Conservation (phyloP, 2,329 filamentous ascomycete genomes). For the Apiospora sp. region DNA sequence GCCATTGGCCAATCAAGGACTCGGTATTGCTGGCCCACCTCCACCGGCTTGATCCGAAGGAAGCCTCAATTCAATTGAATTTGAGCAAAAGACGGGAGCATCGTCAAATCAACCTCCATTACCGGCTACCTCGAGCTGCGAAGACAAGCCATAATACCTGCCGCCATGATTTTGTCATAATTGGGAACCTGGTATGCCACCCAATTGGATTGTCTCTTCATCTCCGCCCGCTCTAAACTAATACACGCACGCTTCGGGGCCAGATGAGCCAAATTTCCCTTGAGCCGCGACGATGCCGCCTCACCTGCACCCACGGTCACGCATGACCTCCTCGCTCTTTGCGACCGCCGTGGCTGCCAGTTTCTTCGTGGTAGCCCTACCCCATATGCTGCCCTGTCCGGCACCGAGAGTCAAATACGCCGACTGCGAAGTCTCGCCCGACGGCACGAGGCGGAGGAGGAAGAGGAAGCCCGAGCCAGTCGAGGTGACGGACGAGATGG, state of each 20-base stretch:
- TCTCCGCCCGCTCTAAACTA: neutral
- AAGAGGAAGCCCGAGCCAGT: slow-evolving; percentile 50
- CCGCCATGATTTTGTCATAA: slow-evolving; percentile 20
- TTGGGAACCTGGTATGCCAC: slow-evolving; percentile 11
- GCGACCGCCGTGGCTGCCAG: slow-evolving; percentile 89
- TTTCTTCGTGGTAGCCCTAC: slow-evolving; percentile 90
- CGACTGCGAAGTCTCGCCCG: slow-evolving; percentile 62
- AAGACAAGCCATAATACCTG: neutral
- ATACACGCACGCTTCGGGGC: neutral
- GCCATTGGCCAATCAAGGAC: slow-evolving; percentile 7
- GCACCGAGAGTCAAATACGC: slow-evolving; percentile 78
- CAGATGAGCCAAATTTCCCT: slow-evolving; percentile 18
- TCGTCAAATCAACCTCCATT: neutral
- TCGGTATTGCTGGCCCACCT: neutral
- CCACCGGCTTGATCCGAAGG: slow-evolving; percentile 2
- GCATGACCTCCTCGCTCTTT: slow-evolving; percentile 93
- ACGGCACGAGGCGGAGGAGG: slow-evolving; percentile 49
- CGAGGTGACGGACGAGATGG: slow-evolving; percentile 55
- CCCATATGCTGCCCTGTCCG: slow-evolving; percentile 91
- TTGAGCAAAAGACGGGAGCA: neutral
- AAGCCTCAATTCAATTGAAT: slow-evolving; percentile 11
- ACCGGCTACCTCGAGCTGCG: slow-evolving; percentile 3
- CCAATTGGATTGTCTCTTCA: neutral
- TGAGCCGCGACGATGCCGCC: slow-evolving; percentile 69
- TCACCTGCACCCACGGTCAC: slow-evolving; percentile 91